Evolutionary conservation across 2,329 filamentous ascomycete genomes (phyloP), one percentile per base, ranked within the genome.

Genomic region (Pezicula neosporulosa): DNA sequence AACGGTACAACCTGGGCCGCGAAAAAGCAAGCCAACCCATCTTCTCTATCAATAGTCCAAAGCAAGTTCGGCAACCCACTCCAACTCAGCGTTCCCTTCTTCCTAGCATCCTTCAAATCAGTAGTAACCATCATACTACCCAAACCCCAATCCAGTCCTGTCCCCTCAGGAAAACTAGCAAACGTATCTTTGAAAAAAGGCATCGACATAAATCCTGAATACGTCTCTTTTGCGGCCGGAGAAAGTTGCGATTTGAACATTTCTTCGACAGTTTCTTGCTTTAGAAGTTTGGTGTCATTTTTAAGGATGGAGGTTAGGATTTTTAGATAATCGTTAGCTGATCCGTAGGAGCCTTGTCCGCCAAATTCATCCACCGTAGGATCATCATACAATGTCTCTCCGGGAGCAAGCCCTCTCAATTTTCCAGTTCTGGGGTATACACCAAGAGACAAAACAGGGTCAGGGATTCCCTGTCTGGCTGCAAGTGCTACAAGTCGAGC

Each of bases 161-260:
- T 73, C 67, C 54, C 72, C 66, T 10, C 65, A 65, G 2, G 70
- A 66, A 39, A 66, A 54, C 12, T 60, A 62, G 48, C 67, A 63
- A 33, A 61, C 49, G 45, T 53, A 5, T 37, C 50, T 13, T 50
- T 35, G 13, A 38, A 46, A 2, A 45, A n/a, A 3, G 44, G 37
- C 12, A 27, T 10, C 8, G 9, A 15, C 21, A 28, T 28, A 12
- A 44, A 48, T 13, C 21, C 39, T n/a, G 38, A 19, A 10, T 28
- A 13, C 18, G 21, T 67, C 66, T 13, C 66, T 60, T 4, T 60
- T 53, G 19, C 42, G 9, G 15, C 52, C 0, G 52, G 49, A 5
- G 57, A 61, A 0, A 82, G 69, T 42, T 77, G 77, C 0, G 77
- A 68, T 48, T 65, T 58, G 56, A 80, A 81, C 64, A 82, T 70